phyloP scores from a whole-genome alignment of 129 eudicot species.

The sunflower (Helianthus annuus) region HanXRQr2.0-SUNRISE NC_035439.2:147098889-147099388 shows the following conservation, averaged over 20 bases:
- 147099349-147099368: background rate
- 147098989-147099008: background rate
- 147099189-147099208: background rate
- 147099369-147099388: background rate
- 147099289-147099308: conserved; percentile 2
- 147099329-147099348: conserved; percentile 16
- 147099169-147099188: background rate
- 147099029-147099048: background rate
- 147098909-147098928: too few relatives aligned
- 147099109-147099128: background rate
- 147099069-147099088: conserved; percentile 1
- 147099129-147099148: background rate
- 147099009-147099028: background rate
- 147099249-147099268: background rate
- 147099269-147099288: conserved; percentile 2
- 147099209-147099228: conserved; percentile 14
- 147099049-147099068: conserved; percentile 9
- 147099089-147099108: background rate
- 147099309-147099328: conserved; percentile 4
- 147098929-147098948: too few relatives aligned
- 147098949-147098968: too few relatives aligned
- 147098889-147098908: too few relatives aligned
- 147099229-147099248: conserved; percentile 1
- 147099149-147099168: background rate
- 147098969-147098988: too few relatives aligned